phyloP scores from a whole-genome alignment of 345 rosid genomes.

The Pseudoturritis turrita region DNA sequence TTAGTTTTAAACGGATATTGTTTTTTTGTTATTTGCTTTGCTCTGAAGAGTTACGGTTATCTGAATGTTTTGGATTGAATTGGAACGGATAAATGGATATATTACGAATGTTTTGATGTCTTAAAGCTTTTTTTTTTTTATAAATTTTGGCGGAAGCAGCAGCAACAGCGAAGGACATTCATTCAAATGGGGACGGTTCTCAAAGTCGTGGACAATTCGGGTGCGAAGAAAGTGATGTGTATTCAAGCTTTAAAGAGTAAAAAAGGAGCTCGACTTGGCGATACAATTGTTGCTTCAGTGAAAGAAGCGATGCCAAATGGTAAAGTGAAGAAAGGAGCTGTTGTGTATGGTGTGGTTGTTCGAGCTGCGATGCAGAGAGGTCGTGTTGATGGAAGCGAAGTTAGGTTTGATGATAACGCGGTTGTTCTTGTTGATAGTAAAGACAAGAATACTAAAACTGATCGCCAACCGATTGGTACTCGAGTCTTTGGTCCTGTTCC shows the following conservation, averaged over 20 bases:
- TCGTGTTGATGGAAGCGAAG: constrained; percentile 82
- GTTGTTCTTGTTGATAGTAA: constrained; percentile 64
- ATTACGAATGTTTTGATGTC: neutral
- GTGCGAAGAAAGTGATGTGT: constrained; percentile 90
- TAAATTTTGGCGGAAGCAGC: constrained; percentile 8
- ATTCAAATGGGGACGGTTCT: constrained; percentile 89
- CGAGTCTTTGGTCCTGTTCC: constrained; percentile 92
- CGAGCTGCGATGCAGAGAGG: constrained; percentile 91
- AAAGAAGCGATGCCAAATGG: constrained; percentile 94
- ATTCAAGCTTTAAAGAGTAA: constrained; percentile 70
- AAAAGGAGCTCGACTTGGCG: constrained; percentile 83
- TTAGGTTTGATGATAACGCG: constrained; percentile 89
- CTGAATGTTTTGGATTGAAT: neutral
- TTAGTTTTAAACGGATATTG: no score
- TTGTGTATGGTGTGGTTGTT: constrained; percentile 72
- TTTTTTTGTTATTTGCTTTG: no score
- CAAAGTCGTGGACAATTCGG: constrained; percentile 85
- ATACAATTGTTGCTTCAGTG: constrained; percentile 75
- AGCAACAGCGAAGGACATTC: constrained; percentile 70
- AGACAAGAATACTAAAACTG: constrained; percentile 33
- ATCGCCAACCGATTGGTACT: constrained; percentile 72
- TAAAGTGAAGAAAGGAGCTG: constrained; percentile 92
- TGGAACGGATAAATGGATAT: neutral
- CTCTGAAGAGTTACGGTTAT: no score
- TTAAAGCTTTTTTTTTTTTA: neutral